These are phyloP conservation scores for Adansonia gregorii DNA, from an alignment of 441 rosid genomes.

Conservation along the genomic window DNA sequence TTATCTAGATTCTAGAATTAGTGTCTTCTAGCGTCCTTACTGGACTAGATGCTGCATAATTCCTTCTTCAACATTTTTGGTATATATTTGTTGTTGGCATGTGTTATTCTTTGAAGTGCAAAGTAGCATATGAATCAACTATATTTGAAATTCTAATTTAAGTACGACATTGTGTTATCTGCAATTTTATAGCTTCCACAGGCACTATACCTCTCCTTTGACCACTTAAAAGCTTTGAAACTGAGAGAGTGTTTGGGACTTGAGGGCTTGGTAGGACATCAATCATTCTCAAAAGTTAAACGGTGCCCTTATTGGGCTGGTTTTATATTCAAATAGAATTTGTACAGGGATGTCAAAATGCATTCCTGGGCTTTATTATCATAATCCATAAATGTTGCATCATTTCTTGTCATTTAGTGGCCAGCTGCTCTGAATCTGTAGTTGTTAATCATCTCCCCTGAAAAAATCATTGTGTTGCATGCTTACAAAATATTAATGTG, in stretches of 20 bases:
- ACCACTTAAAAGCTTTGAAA: constrained; percentile 1
- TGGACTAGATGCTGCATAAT: not conserved
- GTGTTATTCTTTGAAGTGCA: not conserved
- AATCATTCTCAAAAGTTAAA: not conserved
- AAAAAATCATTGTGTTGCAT: not conserved
- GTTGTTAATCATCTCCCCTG: constrained; percentile 16
- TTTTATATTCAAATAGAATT: constrained; percentile 1
- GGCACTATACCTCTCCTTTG: not conserved
- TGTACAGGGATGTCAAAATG: not conserved
- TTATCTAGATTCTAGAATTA: not conserved
- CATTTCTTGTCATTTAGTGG: not conserved
- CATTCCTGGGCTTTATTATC: not conserved
- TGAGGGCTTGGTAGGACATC: not conserved
- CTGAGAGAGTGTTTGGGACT: not conserved
- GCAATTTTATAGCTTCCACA: not conserved
- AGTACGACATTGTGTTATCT: not conserved
- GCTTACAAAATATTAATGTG: not conserved
- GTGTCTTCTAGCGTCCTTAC: not conserved
- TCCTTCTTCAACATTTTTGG: constrained; percentile 7
- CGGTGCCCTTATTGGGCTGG: not conserved
- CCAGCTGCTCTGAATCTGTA: not conserved
- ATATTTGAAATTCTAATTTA: not conserved
- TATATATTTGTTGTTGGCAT: not conserved
- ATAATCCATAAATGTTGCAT: constrained; percentile 4
- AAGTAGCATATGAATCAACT: not conserved